These are phyloP conservation scores for Vairimorpha necatrix DNA, from an alignment of 371 early-diverging fungal species.

Conservation along the genomic window DNA sequence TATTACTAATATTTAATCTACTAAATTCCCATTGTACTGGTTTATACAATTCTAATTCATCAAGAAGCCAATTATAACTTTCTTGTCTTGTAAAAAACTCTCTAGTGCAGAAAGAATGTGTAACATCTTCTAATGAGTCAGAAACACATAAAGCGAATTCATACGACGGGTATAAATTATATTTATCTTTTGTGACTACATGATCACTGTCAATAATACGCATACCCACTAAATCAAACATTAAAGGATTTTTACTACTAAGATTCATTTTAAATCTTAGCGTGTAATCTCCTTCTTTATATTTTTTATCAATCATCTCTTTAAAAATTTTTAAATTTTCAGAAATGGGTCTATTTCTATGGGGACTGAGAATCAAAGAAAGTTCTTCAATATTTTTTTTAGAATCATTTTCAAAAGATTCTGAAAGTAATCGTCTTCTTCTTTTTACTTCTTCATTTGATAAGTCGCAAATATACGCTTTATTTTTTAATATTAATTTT, in stretches of 20 bases:
- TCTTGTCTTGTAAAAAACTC: conserved; percentile 88
- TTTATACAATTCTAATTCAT: conserved; percentile 92
- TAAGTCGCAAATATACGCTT: conserved; percentile 93
- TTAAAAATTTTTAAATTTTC: conserved; percentile 85
- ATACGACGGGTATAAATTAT: conserved; percentile 98
- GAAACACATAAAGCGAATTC: conserved; percentile 96
- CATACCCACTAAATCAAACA: conserved; percentile 97
- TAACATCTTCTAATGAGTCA: conserved; percentile 98
- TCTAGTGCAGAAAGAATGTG: conserved; percentile 94
- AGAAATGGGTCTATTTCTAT: conserved; percentile 80
- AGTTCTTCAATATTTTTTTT: conserved; percentile 66
- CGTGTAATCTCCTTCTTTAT: conserved; percentile 80
- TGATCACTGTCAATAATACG: conserved; percentile 83
- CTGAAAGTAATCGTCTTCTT: conserved; percentile 34
- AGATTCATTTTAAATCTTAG: conserved; percentile 97
- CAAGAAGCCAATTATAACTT: conserved; percentile 97
- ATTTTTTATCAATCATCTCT: conserved; percentile 92
- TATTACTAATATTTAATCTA: conserved; percentile 85
- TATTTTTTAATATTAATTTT: conserved; percentile 71
- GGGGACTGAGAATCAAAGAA: conserved; percentile 78
- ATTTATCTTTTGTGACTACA: conserved; percentile 76
- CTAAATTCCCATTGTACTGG: conserved; percentile 99
- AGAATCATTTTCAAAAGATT: conserved; percentile 12
- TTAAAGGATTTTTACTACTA: conserved; percentile 87
- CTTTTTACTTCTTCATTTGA: conserved; percentile 82